Percentiles rank a stretch among this genome's conserved stretches.
phyloP scores from a whole-genome alignment of 306 rosid species.

The Corylus avellana region DNA sequence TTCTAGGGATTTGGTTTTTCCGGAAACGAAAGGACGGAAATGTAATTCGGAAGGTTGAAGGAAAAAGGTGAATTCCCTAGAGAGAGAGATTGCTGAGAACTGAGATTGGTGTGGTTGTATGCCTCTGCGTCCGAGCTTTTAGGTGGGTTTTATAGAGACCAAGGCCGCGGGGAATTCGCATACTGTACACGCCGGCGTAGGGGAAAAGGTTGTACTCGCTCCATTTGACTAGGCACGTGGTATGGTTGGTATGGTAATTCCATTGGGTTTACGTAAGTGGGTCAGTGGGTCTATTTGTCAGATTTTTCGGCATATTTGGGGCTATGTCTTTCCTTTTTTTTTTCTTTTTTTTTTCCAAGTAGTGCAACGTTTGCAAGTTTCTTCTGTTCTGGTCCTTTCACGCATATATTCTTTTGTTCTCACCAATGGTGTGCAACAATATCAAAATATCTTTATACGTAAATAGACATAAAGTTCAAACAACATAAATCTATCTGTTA shows the following conservation, averaged over 20 bases:
- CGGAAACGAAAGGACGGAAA: neutral
- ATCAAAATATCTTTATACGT: too few relatives aligned
- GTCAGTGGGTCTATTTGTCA: too few relatives aligned
- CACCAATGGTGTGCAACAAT: too few relatives aligned
- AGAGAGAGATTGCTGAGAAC: neutral
- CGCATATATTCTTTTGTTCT: too few relatives aligned
- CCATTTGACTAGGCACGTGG: neutral
- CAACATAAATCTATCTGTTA: too few relatives aligned
- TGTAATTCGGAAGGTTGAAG: neutral
- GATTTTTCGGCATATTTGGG: too few relatives aligned
- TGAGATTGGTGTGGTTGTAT: neutral
- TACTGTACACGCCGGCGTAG: neutral
- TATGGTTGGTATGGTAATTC: neutral
- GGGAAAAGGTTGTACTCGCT: neutral
- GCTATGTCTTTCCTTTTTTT: too few relatives aligned
- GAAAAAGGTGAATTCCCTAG: neutral
- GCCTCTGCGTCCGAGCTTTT: neutral
- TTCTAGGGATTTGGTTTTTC: neutral
- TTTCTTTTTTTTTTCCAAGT: too few relatives aligned
- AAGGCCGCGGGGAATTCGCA: neutral
- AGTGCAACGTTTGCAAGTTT: too few relatives aligned
- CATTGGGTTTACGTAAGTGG: neutral
- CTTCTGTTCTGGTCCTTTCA: too few relatives aligned
- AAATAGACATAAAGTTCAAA: too few relatives aligned
- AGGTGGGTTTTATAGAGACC: conserved; percentile 17